Base-by-base conservation (phyloP, 257 asterid species). In the Knoxia roxburghii region DNA sequence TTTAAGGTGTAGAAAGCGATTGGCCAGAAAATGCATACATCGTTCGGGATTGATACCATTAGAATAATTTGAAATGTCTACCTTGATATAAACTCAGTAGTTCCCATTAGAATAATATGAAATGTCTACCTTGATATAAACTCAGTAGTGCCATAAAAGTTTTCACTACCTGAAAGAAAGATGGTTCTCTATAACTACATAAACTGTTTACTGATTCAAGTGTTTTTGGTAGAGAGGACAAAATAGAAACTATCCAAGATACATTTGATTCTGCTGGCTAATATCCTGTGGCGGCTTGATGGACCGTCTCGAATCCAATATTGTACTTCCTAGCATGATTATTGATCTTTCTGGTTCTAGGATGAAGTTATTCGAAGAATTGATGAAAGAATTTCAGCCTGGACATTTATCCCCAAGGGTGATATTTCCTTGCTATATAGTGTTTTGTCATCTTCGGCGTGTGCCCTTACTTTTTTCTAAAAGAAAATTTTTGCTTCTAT, bases 391-490 rank as follows among this genome's bases (percentile, higher is more conserved):
- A 82, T 91, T 73, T 91, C 86, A 74, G 93, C 91, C 48, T 91
- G 98, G 96, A 91, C 95, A 72, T 87, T 89, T 77, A 84, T 91
- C 63, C 98, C 96, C 27, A 77, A 76, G 82, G 94, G 96, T 91
- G 67, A 43, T 62, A 70, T 52, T 40, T 46, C 63, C 58, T 73
- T 48, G 29, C 46, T 32, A 58, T 55, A 37, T n/a, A 21, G 29
- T 68, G 21, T 74, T 26, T 48, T 18, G 63, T 41, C 55, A 65
- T 63, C 39, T 51, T 55, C 55, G 27, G 23, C 59, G 23, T 46
- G 9, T 50, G 39, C 58, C 56, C 40, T 30, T 27, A 11, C 40
- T 33, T 30, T n/a, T 9, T 37, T 37, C 41, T 37, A 37, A 4
- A 4, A 37, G 4, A 4, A 4, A n/a, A n/a, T 41, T 11, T 23